phyloP scores from a whole-genome alignment of 352 stramenopile genomes.

The Phytophthora sansomeana region DNA sequence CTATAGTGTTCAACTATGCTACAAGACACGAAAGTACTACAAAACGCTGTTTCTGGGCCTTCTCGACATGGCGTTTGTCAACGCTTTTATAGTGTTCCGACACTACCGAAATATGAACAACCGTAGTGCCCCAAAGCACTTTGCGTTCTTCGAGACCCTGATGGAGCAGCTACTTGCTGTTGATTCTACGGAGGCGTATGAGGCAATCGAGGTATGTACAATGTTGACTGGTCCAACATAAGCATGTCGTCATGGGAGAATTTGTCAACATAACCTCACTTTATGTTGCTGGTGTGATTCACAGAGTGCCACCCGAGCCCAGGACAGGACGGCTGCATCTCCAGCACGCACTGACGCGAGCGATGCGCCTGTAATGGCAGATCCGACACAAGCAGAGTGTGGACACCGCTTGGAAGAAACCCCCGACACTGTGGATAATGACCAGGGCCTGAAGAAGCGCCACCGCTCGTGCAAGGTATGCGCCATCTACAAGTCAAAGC shows the following conservation, averaged over 20 bases:
- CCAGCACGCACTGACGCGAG: background rate
- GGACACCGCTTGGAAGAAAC: slow-evolving; percentile 2
- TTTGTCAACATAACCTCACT: background rate
- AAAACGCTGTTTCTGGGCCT: slow-evolving; percentile 3
- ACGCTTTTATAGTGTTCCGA: slow-evolving; percentile 24
- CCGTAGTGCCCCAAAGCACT: background rate
- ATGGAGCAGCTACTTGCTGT: slow-evolving; percentile 19
- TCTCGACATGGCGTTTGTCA: slow-evolving; percentile 26
- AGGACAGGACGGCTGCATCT: slow-evolving; percentile 1
- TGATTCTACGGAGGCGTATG: slow-evolving; percentile 2
- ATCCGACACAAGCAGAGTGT: background rate
- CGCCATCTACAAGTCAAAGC: slow-evolving; percentile 4
- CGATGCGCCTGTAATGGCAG: background rate
- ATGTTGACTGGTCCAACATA: slow-evolving; percentile 23
- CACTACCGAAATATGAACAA: slow-evolving; percentile 1
- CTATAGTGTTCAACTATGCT: too few relatives aligned
- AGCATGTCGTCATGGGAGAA: background rate
- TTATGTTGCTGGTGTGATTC: slow-evolving; percentile 10
- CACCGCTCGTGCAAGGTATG: slow-evolving; percentile 6
- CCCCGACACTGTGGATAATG: background rate
- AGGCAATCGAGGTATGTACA: background rate
- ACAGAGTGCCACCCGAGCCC: background rate
- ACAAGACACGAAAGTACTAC: too few relatives aligned
- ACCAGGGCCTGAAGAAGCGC: background rate
- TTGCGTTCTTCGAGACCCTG: slow-evolving; percentile 16